Conservation (phyloP, 1,284 basidiomycete genomes). For the Moesziomyces parantarcticus region DNA sequence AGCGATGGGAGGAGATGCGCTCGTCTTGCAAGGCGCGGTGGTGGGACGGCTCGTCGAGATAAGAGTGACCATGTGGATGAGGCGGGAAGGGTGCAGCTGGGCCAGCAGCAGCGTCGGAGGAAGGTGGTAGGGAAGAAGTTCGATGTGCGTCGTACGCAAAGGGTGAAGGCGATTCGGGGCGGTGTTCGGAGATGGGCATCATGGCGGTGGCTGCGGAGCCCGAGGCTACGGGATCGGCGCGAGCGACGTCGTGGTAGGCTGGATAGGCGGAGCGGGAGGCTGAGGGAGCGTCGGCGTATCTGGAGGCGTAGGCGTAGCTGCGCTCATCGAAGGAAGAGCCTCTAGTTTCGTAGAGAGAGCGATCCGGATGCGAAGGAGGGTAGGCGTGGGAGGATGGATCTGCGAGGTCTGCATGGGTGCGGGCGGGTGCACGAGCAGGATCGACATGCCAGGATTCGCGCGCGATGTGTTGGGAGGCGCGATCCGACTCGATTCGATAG, state of each 20-base stretch:
- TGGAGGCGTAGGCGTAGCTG: conserved; percentile 2
- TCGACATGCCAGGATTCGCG: conserved; percentile 6
- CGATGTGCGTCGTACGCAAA: conserved; percentile 40
- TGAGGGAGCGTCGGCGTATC: background rate
- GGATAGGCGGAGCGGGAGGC: conserved; percentile 4
- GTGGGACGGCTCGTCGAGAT: conserved; percentile 12
- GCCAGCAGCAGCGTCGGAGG: background rate
- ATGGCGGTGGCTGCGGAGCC: background rate
- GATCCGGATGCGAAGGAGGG: conserved; percentile 5
- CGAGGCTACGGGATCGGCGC: background rate
- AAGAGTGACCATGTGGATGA: conserved; percentile 13
- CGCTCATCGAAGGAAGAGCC: conserved; percentile 5
- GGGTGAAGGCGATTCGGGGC: conserved; percentile 35
- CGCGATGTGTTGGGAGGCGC: conserved; percentile 4
- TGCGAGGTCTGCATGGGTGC: background rate
- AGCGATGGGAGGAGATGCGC: background rate
- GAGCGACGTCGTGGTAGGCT: background rate
- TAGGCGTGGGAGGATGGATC: background rate
- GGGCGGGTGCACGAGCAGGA: background rate
- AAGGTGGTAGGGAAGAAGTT: conserved; percentile 9
- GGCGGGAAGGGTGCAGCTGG: background rate
- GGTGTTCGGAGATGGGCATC: background rate
- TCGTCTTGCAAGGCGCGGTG: conserved; percentile 15
- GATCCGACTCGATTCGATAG: conserved; percentile 19
- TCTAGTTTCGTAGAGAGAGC: conserved; percentile 5